Base-by-base conservation (phyloP, 2,329 filamentous ascomycete species). In the Scedosporium aurantiacum region DNA sequence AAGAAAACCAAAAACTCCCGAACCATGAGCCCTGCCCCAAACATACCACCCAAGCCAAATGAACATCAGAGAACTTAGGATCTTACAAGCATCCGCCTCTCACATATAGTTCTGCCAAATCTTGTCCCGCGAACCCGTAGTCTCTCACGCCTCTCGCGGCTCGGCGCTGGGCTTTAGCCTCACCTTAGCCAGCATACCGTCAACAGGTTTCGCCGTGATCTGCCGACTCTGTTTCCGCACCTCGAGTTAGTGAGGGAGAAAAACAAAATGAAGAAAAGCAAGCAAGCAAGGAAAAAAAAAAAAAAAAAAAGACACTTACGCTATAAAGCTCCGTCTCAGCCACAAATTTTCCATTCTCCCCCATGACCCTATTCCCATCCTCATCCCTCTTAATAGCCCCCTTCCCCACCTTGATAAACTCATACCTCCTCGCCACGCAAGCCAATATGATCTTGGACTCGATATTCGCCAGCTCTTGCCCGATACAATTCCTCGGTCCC, bases 401-500 rank as follows among this genome's bases (percentile, higher is more conserved):
- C 16, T 60, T 14, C 1, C 64, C 64, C 2, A 65, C 63, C 63
- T 66, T 66, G 27, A 63, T 57, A 32, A 66, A 66, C n/a, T 61
- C 63, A 45, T 66, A 66, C 25, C 57, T 61, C 23, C 64, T 58
- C 18, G 64, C 64, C 1, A 63, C 63, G 21, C 61, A 62, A 25
- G 65, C 76, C 28, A 84, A 68, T 5, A 80, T 75, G 37, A 80
- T 71, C 64, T 77, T 77, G 23, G 79, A 66, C 69, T 85, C 82
- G 16, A 81, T 70, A 69, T 78, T 76, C 0, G 78, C 82, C 54
- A 84, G 71, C 64, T 80, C 78, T 67, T 83, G 79, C 1, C 81
- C 82, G n/a, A 84, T 76, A 64, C 82, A 85, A 28, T 75, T 78
- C 14, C 82, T 68, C 1, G 75, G 75, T 0, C 82, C 81, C 57